Conservation (phyloP, 2,329 filamentous ascomycete species). For the Ophioceras dolichostomum region DNA sequence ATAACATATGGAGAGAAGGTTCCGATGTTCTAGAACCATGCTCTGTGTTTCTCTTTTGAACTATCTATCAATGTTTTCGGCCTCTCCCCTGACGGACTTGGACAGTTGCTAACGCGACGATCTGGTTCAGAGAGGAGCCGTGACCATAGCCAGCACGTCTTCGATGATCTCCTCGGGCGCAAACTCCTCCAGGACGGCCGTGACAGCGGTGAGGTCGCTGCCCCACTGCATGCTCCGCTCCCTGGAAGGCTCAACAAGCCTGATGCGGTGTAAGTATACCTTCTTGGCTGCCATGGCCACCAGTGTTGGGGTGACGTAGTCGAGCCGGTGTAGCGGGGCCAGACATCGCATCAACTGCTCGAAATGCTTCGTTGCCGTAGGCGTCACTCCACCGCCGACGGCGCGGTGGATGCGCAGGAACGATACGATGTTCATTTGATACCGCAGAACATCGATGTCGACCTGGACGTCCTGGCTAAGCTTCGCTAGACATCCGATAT, state of each 20-base stretch:
- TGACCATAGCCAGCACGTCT: conserved; percentile 46
- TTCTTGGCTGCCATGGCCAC: conserved; percentile 75
- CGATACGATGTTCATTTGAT: conserved; percentile 76
- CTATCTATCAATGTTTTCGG: too few relatives aligned
- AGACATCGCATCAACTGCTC: conserved; percentile 57
- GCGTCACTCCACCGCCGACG: conserved; percentile 65
- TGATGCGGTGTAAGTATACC: conserved; percentile 75
- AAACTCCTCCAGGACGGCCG: conserved; percentile 49
- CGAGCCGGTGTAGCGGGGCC: conserved; percentile 67
- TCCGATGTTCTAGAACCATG: too few relatives aligned
- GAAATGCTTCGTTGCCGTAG: conserved; percentile 68
- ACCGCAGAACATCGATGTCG: conserved; percentile 67
- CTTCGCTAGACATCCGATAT: conserved; percentile 48
- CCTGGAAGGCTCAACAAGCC: conserved; percentile 52
- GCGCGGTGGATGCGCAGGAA: conserved; percentile 84
- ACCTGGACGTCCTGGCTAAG: conserved; percentile 47
- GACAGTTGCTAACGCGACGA: too few relatives aligned
- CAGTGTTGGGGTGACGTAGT: conserved; percentile 74
- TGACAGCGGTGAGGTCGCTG: conserved; percentile 60
- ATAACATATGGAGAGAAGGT: too few relatives aligned
- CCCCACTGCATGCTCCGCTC: conserved; percentile 93
- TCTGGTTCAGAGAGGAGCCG: conserved; percentile 31
- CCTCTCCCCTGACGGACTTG: too few relatives aligned
- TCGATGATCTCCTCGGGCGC: conserved; percentile 52
- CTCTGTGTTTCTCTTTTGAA: too few relatives aligned